These are phyloP conservation scores for Auriscalpium microsporum DNA, from an alignment of 768 basidiomycete genomes.

Conservation along the genomic window DNA sequence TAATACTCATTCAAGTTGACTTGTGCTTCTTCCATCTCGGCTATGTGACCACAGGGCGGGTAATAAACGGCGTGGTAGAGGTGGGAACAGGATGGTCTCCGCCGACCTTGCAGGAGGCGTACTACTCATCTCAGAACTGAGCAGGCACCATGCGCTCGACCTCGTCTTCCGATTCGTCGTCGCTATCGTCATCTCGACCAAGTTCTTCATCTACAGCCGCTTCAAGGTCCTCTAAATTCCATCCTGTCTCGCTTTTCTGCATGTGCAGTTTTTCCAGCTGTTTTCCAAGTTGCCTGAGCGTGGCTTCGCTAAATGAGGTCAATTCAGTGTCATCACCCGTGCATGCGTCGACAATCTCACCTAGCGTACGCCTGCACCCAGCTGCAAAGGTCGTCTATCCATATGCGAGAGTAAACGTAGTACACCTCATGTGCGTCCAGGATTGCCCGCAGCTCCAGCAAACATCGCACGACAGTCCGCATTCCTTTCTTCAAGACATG, in stretches of 20 bases:
- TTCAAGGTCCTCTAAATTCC: slow-evolving; percentile 67
- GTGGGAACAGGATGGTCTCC: too few species aligned
- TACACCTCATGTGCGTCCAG: slow-evolving; percentile 81
- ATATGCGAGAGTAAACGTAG: slow-evolving; percentile 82
- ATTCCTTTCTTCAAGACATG: slow-evolving; percentile 49
- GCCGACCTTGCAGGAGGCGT: too few species aligned
- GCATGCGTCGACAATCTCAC: slow-evolving; percentile 32
- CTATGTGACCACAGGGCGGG: too few species aligned
- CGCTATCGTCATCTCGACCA: slow-evolving; percentile 51
- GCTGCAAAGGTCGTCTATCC: slow-evolving; percentile 80
- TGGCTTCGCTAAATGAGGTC: slow-evolving; percentile 41
- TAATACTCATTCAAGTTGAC: too few species aligned
- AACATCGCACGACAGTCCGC: slow-evolving; percentile 51
- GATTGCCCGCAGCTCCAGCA: slow-evolving; percentile 65
- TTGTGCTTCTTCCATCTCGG: too few species aligned
- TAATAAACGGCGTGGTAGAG: too few species aligned
- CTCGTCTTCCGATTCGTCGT: slow-evolving; percentile 32
- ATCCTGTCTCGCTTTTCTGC: slow-evolving; percentile 51
- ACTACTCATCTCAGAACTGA: not conserved
- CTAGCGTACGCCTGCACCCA: slow-evolving; percentile 67
- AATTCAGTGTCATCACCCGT: not conserved
- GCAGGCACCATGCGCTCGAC: slow-evolving; percentile 1
- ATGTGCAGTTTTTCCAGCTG: slow-evolving; percentile 34
- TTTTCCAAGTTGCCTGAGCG: slow-evolving; percentile 38
- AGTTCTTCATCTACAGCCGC: slow-evolving; percentile 33